These are phyloP conservation scores for Thamnidium elegans DNA, from an alignment of 192 early-diverging fungal genomes.

Conservation along the genomic window DNA sequence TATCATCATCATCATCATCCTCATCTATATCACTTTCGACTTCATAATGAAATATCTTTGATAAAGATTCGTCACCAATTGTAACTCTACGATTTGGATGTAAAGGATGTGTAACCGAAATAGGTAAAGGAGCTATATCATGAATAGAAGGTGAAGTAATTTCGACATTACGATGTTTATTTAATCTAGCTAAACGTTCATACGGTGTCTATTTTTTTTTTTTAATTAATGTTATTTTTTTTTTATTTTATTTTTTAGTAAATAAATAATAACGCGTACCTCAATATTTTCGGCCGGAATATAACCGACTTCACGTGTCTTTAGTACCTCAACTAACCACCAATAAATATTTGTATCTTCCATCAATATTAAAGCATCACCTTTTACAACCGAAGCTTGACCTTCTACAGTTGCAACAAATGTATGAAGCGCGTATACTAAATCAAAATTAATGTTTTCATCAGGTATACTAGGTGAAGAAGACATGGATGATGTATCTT, in stretches of 20 bases:
- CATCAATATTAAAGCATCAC: conserved; percentile 67
- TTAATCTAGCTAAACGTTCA: conserved; percentile 73
- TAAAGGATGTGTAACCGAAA: background rate
- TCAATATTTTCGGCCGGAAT: conserved; percentile 86
- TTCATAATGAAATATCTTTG: conserved; percentile 36
- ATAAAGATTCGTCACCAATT: conserved; percentile 25
- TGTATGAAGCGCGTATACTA: conserved; percentile 78
- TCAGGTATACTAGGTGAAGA: conserved; percentile 45
- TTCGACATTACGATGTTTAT: conserved; percentile 68
- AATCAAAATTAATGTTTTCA: conserved; percentile 65
- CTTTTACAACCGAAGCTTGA: conserved; percentile 69
- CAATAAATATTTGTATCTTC: conserved; percentile 83
- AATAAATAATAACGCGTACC: conserved; percentile 28
- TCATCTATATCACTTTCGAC: conserved; percentile 26
- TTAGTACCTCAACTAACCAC: conserved; percentile 65
- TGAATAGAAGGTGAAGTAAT: conserved; percentile 24
- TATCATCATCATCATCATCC: conserved; percentile 28
- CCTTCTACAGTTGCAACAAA: conserved; percentile 81
- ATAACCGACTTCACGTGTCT: conserved; percentile 70
- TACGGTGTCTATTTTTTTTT: conserved; percentile 56
- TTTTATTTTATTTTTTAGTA: no score
- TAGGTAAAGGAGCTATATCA: background rate
- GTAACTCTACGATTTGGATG: conserved; percentile 6
- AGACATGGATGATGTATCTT: conserved; percentile 37
- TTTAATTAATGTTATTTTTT: no score